phyloP scores from a whole-genome alignment of 768 basidiomycete genomes.

The Termitomyces sp. region DNA sequence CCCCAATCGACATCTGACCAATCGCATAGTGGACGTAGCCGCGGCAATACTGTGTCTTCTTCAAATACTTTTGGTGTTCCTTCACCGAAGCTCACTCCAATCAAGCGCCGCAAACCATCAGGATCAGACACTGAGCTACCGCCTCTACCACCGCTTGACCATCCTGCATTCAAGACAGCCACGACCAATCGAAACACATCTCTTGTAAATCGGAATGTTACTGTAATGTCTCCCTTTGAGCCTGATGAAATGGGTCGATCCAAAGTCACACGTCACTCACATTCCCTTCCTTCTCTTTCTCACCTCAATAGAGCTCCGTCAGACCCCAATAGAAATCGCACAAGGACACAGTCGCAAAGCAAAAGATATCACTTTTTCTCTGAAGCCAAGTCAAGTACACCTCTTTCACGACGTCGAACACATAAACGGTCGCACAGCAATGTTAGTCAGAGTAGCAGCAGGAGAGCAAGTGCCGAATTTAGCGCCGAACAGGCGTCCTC shows the following conservation, averaged over 20 bases:
- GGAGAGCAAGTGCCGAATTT: conserved; percentile 59
- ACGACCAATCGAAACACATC: conserved; percentile 2
- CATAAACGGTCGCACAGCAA: conserved; percentile 31
- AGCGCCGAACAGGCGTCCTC: conserved; percentile 45
- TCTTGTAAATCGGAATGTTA: conserved; percentile 1
- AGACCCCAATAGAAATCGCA: conserved; percentile 8
- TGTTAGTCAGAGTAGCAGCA: conserved; percentile 30
- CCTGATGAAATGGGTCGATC: conserved; percentile 1
- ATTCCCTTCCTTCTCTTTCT: conserved; percentile 21
- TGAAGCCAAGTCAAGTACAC: conserved; percentile 8
- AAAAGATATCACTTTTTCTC: conserved; percentile 10
- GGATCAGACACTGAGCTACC: conserved; percentile 37
- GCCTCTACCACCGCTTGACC: conserved; percentile 54
- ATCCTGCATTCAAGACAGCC: conserved; percentile 31
- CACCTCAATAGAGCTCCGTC: conserved; percentile 12
- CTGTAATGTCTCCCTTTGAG: neutral
- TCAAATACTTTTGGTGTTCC: conserved; percentile 32
- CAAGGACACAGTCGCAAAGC: conserved; percentile 16
- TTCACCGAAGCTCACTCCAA: conserved; percentile 30
- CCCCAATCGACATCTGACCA: conserved; percentile 13
- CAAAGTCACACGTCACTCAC: conserved; percentile 18
- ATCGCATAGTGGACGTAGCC: conserved; percentile 13
- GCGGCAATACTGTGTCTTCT: conserved; percentile 23
- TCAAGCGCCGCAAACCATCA: conserved; percentile 18
- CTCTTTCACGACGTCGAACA: conserved; percentile 6